Evolutionary conservation across 805 yeast species (phyloP), one percentile per base, ranked within the genome.

Genomic region (Pichia deserticola): DNA sequence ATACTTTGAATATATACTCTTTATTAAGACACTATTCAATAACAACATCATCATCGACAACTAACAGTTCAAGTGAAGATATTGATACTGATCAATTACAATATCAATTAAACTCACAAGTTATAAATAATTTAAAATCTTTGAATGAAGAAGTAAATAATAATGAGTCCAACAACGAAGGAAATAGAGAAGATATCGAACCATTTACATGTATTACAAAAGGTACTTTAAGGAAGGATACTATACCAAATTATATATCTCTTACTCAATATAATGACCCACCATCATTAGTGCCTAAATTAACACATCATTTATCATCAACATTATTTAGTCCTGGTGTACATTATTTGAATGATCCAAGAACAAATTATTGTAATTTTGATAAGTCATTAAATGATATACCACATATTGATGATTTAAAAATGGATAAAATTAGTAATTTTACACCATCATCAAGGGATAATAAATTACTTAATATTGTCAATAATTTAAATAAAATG

Each of bases 261-360:
- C 36, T 65, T 11, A 40, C 38, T 2, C 35, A 54, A 25, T 54
- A 37, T 42, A 53, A 51, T 40, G 52, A 57, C 25, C 44, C 54
- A 3, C 25, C 20, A 4, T 42, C 47, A 0, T 39, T 59, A 48
- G 47, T 83, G 46, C 90, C 96, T 0, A 60, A 56, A 15, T 66
- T 92, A 37, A 76, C 81, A 9, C 89, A 86, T 58, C 77, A 76
- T 45, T 72, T 93, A 20, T 84, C 85, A 36, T 69, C 85, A 40
- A 89, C 85, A 0, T 66, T 92, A 11, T 87, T 85, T 62, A 81
- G 84, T 33, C 96, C 96, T 63, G 95, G 77, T 0, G 83, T 87
- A 2, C 96, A 89, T 57, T 82, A 77, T 52, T 64, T 86, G 34
- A 81, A 79, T 59, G 97, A 90, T 65, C 83, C 89, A 20, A 72